Conservation (phyloP, 2,329 filamentous ascomycete species). For the Nannizziopsis arthrosporioides region DNA sequence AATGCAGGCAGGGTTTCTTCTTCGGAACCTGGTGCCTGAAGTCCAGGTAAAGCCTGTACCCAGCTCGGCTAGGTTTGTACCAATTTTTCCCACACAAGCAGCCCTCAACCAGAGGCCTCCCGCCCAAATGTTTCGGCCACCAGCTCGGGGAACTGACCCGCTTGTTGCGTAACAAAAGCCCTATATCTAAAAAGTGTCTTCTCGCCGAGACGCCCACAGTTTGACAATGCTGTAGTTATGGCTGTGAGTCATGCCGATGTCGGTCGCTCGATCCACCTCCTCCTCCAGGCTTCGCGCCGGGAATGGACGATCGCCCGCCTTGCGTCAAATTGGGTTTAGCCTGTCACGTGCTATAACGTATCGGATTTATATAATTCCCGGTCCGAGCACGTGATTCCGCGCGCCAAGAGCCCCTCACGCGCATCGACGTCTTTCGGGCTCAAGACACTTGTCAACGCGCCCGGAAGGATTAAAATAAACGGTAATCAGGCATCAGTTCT, state of each 20-base stretch:
- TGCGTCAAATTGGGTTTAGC: background rate
- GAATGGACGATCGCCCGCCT: background rate
- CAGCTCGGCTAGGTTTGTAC: background rate
- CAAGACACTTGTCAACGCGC: too few relatives aligned
- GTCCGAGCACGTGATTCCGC: background rate
- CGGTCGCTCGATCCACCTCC: conserved; percentile 6
- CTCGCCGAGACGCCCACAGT: background rate
- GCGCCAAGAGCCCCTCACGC: background rate
- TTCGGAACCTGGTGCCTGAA: too few relatives aligned
- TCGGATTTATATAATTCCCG: background rate
- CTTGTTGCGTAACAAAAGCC: background rate
- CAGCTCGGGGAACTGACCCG: background rate
- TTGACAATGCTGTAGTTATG: conserved; percentile 5
- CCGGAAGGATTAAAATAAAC: background rate
- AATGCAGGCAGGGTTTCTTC: too few relatives aligned
- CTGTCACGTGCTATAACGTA: background rate
- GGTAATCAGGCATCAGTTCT: background rate
- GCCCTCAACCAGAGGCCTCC: background rate
- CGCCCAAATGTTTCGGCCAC: conserved; percentile 1
- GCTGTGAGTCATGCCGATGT: conserved; percentile 11
- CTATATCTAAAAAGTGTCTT: background rate
- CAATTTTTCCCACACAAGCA: background rate
- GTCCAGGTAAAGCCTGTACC: background rate
- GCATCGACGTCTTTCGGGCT: background rate
- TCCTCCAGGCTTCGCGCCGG: background rate